Evolutionary conservation across 768 basidiomycete genomes (phyloP), one percentile per base, ranked within the genome.

Genomic region (Lentinus brumalis): DNA sequence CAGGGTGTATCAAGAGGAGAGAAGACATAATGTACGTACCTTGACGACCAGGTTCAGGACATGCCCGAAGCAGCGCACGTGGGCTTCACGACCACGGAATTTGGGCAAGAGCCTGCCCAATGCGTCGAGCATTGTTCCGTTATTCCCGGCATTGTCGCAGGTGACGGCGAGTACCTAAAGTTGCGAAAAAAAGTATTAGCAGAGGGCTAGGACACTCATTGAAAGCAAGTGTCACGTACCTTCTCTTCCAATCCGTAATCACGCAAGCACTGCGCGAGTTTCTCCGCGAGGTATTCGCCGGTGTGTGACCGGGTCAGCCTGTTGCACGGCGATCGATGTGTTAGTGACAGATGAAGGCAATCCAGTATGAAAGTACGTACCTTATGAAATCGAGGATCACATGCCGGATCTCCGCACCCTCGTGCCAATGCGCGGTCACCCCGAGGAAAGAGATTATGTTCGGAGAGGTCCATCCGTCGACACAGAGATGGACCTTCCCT

Each of bases 101-200:
- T 54, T 63, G 21, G 45, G 21, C 3, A 18, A 32, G 32, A 11
- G 60, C 40, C 16, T 53, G n/a, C n/a, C n/a, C n/a, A n/a, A n/a
- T n/a, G n/a, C 42, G 14, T 57, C 50, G 1, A 74, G 26, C 71
- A 77, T 76, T 0, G 73, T 76, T 16, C 53, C 51, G 59, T 78
- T 80, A 51, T 77, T 79, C 2, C 44, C 55, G 0, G 76, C 74
- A 56, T 77, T 78, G 58, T 78, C 71, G 51, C 71, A 75, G 0
- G 76, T 78, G 1, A 78, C 14, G 8, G 11, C 51, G 7, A 60
- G 49, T 10, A 63, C 52, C 61, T 59, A 53, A 26, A 44, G 49
- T 21, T 18, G 46, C 41, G 35, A 26, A 18, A 11, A 8, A 35
- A 3, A 45, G 26, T 32, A 31, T 38, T 5, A 7, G 8, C 12